Evolutionary conservation across 1,284 basidiomycete species (phyloP).

Genomic region (Peniophora sp.): DNA sequence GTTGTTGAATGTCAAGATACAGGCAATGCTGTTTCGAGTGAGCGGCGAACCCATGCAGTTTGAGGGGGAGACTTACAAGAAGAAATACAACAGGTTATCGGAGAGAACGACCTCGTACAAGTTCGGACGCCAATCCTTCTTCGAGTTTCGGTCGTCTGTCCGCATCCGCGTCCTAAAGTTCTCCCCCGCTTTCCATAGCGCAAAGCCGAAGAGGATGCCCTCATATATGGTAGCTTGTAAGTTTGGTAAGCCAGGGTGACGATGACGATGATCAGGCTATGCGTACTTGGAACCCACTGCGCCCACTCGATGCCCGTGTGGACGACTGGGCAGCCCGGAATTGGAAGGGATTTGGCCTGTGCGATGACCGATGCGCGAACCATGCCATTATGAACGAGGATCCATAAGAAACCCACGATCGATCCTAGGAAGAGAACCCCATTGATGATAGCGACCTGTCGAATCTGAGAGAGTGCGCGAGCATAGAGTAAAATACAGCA

Average conservation of each 20-base stretch:
- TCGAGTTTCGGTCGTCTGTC: slow-evolving; percentile 5
- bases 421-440: slow-evolving; percentile 26
- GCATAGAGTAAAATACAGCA: no score
- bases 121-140: slow-evolving; percentile 15
- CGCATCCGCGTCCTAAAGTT: slow-evolving; percentile 2
- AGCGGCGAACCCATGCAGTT: not conserved
- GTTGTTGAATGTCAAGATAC: slow-evolving; percentile 32
- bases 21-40: slow-evolving; percentile 17
- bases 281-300: slow-evolving; percentile 28
- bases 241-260: not conserved
- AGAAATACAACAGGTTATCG: slow-evolving; percentile 34
- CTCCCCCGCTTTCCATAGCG: slow-evolving; percentile 24
- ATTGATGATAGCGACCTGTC: slow-evolving; percentile 24
- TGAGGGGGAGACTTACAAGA: slow-evolving; percentile 17
- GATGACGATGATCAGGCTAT: not conserved
- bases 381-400: slow-evolving; percentile 27
- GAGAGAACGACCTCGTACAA: slow-evolving; percentile 24
- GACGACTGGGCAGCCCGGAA: slow-evolving; percentile 34
- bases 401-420: slow-evolving; percentile 28
- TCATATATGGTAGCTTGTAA: slow-evolving; percentile 12
- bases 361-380: slow-evolving; percentile 24
- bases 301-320: slow-evolving; percentile 39
- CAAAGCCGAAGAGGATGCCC: slow-evolving; percentile 29
- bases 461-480: not conserved
- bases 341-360: slow-evolving; percentile 23